These are phyloP conservation scores for Sphaceloma murrayae DNA, from an alignment of 2,329 filamentous ascomycete genomes.

Conservation along the genomic window DNA sequence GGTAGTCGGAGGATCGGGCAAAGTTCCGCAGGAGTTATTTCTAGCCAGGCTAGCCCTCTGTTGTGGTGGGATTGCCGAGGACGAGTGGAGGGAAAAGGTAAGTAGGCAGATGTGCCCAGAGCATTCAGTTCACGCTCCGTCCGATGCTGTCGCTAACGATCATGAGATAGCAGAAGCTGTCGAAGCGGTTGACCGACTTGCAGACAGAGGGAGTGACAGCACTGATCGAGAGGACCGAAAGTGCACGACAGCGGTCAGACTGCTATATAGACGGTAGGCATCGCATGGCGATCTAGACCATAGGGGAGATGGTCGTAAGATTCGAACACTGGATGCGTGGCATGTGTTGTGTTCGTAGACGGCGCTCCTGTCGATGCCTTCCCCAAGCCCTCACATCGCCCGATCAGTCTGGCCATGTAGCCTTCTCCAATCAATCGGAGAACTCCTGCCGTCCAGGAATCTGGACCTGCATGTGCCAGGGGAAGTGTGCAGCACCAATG, in stretches of 20 bases:
- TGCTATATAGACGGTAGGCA: slow-evolving; percentile 11
- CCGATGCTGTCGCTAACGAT: background rate
- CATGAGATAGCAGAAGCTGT: background rate
- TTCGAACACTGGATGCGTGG: no score
- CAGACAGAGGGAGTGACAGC: background rate
- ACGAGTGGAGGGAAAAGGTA: no score
- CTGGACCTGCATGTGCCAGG: slow-evolving; percentile 6
- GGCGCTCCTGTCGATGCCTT: background rate
- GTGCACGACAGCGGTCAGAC: background rate
- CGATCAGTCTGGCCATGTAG: slow-evolving; percentile 2
- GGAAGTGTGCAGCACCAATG: slow-evolving; percentile 5
- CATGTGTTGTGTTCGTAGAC: no score
- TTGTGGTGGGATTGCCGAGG: no score
- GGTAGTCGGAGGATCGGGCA: background rate
- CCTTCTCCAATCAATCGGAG: slow-evolving; percentile 8
- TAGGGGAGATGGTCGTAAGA: background rate
- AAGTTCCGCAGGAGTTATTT: background rate
- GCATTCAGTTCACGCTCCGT: no score
- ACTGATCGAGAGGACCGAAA: background rate
- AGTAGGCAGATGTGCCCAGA: no score
- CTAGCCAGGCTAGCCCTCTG: no score
- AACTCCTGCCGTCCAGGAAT: background rate
- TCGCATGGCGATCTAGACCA: slow-evolving; percentile 10
- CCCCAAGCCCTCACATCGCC: slow-evolving; percentile 4
- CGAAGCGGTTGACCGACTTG: no score